Conservation (phyloP, 2,329 filamentous ascomycete species). For the Aspergillus eucalypticola region DNA sequence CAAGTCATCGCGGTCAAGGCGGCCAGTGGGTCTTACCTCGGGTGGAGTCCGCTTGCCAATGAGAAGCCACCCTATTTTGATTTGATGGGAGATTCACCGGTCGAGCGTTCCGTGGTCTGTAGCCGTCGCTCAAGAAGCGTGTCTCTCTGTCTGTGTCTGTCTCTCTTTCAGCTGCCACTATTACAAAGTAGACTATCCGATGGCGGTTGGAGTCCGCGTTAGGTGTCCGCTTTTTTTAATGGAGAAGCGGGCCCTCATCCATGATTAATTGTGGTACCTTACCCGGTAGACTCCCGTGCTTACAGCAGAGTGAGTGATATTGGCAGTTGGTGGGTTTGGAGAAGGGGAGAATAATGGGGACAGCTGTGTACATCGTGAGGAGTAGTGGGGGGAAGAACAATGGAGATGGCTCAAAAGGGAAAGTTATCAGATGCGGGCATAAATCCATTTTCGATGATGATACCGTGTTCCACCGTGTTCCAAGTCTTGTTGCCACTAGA, state of each 20-base stretch:
- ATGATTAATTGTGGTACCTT: too few relatives aligned
- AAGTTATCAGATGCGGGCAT: slow-evolving; percentile 18
- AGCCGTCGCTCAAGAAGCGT: slow-evolving; percentile 2
- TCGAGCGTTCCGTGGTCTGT: slow-evolving; percentile 9
- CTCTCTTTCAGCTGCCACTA: neutral
- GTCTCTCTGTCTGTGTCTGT: neutral
- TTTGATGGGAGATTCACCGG: slow-evolving; percentile 10
- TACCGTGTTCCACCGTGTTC: neutral
- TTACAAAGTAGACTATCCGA: neutral
- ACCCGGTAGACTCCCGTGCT: too few relatives aligned
- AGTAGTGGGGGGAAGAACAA: slow-evolving; percentile 1
- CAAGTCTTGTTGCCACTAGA: slow-evolving; percentile 8
- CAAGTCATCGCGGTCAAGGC: slow-evolving; percentile 9
- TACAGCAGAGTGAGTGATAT: too few relatives aligned
- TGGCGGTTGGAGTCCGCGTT: neutral
- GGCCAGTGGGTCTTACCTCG: slow-evolving; percentile 9
- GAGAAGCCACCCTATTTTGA: slow-evolving; percentile 10
- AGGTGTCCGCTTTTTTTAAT: neutral
- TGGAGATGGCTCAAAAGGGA: slow-evolving; percentile 20
- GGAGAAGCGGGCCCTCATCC: neutral
- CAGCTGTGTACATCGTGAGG: neutral
- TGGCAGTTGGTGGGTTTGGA: neutral
- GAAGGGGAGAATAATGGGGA: neutral
- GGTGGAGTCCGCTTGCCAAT: slow-evolving; percentile 17
- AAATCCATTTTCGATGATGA: neutral